Evolutionary conservation across 2,329 filamentous ascomycete species (phyloP).

Genomic region (Phialocephala sp.): DNA sequence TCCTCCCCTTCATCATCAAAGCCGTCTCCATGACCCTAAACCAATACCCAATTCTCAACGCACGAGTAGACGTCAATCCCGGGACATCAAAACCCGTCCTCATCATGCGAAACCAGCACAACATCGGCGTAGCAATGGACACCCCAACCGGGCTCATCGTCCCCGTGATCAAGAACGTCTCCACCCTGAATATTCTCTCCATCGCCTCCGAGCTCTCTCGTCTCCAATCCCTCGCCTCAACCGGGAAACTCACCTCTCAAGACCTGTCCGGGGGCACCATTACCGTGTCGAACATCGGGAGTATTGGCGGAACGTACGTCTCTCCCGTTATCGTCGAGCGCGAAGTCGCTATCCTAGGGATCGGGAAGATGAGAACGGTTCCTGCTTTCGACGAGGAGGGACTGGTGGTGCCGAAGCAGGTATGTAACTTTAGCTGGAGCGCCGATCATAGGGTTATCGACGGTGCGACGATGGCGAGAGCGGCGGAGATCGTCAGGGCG

Average conservation of each 20-base stretch:
- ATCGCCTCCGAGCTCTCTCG: conserved; percentile 79
- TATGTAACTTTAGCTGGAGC: conserved; percentile 94
- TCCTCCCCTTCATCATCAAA: conserved; percentile 94
- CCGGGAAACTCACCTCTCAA: conserved; percentile 74
- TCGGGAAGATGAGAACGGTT: conserved; percentile 80
- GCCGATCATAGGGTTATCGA: conserved; percentile 95
- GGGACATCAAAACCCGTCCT: conserved; percentile 71
- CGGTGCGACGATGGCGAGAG: conserved; percentile 91
- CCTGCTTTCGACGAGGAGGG: conserved; percentile 72
- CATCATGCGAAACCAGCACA: conserved; percentile 82
- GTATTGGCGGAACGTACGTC: conserved; percentile 90
- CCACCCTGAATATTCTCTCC: conserved; percentile 73
- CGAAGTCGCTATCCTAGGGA: conserved; percentile 89
- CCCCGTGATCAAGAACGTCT: conserved; percentile 87
- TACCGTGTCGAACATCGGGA: conserved; percentile 96
- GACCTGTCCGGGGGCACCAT: conserved; percentile 90
- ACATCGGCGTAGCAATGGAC: conserved; percentile 96
- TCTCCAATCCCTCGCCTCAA: conserved; percentile 73
- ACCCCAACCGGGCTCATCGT: conserved; percentile 88
- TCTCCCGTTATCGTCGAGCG: conserved; percentile 88
- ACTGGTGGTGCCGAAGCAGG: conserved; percentile 73
- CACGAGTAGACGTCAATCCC: conserved; percentile 71
- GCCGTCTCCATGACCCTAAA: conserved; percentile 85
- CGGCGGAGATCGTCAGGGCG: conserved; percentile 78
- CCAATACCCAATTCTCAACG: conserved; percentile 85